phyloP scores from a whole-genome alignment of 2,329 filamentous ascomycete species.

The Karstenula rhodostoma region DNA sequence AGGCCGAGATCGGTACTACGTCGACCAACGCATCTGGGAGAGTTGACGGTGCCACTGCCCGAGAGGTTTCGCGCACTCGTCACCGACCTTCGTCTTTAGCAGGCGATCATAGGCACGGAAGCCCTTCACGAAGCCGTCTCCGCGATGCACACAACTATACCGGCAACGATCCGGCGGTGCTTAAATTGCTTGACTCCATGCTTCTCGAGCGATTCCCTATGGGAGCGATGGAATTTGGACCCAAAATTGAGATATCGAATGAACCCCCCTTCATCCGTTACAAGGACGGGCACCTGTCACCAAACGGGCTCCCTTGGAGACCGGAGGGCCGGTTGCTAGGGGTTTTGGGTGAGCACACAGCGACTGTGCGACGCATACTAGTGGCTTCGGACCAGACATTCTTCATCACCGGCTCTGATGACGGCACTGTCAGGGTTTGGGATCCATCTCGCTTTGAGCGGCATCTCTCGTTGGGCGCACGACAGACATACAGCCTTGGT shows the following conservation, averaged over 20 bases:
- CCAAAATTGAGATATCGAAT: constrained; percentile 75
- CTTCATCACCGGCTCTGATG: constrained; percentile 92
- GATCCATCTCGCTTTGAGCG: constrained; percentile 88
- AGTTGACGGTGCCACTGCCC: constrained; percentile 61
- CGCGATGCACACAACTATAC: constrained; percentile 81
- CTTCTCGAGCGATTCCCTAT: constrained; percentile 72
- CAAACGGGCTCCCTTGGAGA: constrained; percentile 73
- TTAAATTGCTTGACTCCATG: constrained; percentile 80
- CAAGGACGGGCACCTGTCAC: constrained; percentile 59
- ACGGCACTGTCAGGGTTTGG: constrained; percentile 92
- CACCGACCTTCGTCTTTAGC: constrained; percentile 41
- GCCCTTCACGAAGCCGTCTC: constrained; percentile 56
- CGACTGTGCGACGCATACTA: constrained; percentile 80
- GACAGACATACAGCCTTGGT: constrained; percentile 82
- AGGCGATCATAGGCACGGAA: constrained; percentile 40
- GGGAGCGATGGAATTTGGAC: constrained; percentile 75
- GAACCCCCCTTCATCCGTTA: constrained; percentile 61
- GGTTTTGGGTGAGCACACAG: constrained; percentile 86
- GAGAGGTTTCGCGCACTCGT: constrained; percentile 41
- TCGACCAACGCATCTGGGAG: constrained; percentile 71
- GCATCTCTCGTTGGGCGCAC: constrained; percentile 86
- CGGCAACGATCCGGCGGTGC: constrained; percentile 73
- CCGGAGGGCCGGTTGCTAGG: constrained; percentile 86
- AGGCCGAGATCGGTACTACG: constrained; percentile 70
- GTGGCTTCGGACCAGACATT: constrained; percentile 91